Evolutionary conservation across 2,329 filamentous ascomycete genomes (phyloP).

Genomic region (Aspergillus thermomutatus): DNA sequence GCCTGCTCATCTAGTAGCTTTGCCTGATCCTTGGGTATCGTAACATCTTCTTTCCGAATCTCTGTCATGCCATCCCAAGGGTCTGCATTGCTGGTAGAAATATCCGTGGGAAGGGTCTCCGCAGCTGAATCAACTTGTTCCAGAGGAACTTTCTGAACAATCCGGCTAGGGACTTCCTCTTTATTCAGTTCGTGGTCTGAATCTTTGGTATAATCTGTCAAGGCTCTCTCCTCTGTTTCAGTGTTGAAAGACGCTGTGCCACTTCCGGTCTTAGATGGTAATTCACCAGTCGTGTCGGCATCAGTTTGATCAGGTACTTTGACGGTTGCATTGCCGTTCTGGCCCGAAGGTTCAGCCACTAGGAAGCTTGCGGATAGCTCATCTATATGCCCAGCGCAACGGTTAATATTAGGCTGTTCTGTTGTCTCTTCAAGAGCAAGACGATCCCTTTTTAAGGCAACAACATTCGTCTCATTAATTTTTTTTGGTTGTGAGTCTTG

Average conservation of each 20-base stretch:
- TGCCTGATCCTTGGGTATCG: conserved; percentile 49
- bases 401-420: background rate
- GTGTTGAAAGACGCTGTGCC: background rate
- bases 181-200: background rate
- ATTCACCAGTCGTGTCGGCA: background rate
- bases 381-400: background rate
- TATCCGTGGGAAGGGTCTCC: background rate
- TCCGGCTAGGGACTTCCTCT: background rate
- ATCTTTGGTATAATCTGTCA: background rate
- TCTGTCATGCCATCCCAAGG: conserved; percentile 32
- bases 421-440: background rate
- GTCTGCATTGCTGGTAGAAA: conserved; percentile 3
- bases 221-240: background rate
- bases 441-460: no score
- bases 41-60: conserved; percentile 43
- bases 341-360: background rate
- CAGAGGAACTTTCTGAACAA: background rate
- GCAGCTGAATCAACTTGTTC: background rate
- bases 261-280: background rate
- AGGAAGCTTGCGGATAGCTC: background rate
- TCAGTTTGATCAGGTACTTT: background rate
- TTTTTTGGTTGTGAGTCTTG: background rate
- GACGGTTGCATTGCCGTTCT: background rate
- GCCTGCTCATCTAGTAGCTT: conserved; percentile 44
- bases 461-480: background rate